Conservation (phyloP, 2,329 filamentous ascomycete genomes). For the Exophiala bonariae region DNA sequence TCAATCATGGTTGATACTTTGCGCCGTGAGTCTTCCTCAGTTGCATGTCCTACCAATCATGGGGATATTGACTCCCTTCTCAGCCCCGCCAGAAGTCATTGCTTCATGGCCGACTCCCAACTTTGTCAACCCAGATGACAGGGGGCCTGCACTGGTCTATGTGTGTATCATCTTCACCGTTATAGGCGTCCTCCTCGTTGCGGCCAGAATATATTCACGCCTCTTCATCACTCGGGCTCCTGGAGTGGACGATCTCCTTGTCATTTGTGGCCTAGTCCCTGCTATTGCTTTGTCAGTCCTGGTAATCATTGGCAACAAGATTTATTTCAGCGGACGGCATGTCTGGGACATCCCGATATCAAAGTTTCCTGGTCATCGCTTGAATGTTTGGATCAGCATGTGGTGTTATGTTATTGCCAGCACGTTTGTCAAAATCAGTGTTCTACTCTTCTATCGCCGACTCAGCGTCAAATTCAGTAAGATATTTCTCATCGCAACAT, state of each 20-base stretch:
- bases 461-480: conserved; percentile 25
- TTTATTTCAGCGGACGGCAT: conserved; percentile 23
- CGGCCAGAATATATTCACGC: conserved; percentile 31
- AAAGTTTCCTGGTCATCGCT: conserved; percentile 14
- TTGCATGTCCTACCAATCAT: neutral
- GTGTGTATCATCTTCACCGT: conserved; percentile 30
- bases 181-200: conserved; percentile 24
- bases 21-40: conserved; percentile 15
- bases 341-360: conserved; percentile 26
- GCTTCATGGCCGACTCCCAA: conserved; percentile 34
- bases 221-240: conserved; percentile 29
- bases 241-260: conserved; percentile 24
- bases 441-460: conserved; percentile 30
- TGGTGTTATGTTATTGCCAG: conserved; percentile 19
- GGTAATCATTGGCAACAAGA: conserved; percentile 25
- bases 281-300: conserved; percentile 18
- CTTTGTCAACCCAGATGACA: conserved; percentile 31
- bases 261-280: conserved; percentile 17
- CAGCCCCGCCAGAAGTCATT: conserved; percentile 19
- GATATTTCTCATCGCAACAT: conserved; percentile 25
- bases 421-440: conserved; percentile 23
- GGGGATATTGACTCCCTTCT: neutral
- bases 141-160: conserved; percentile 29
- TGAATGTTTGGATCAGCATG: conserved; percentile 25
- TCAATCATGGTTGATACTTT: conserved; percentile 25